phyloP scores from a whole-genome alignment of 2,329 filamentous ascomycete species.

The Onygenales sp. region DNA sequence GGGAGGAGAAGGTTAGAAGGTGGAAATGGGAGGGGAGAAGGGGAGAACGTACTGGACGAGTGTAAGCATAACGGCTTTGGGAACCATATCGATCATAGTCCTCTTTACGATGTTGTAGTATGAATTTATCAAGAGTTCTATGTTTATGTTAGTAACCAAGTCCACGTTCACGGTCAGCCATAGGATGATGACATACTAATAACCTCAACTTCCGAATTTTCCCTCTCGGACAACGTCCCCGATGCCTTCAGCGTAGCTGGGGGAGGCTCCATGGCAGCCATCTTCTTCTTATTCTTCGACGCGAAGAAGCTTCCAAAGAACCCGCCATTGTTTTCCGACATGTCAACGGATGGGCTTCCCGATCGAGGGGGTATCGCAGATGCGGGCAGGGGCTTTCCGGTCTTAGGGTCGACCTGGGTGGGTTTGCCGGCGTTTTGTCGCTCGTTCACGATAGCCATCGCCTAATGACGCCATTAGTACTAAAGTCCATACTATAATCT shows the following conservation, averaged over 20 bases:
- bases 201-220: conserved; percentile 92
- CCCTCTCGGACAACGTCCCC: conserved; percentile 84
- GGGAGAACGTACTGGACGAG: conserved; percentile 63
- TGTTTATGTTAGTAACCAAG: conserved; percentile 4
- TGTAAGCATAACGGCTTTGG: conserved; percentile 96
- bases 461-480: conserved; percentile 34
- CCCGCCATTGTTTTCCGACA: conserved; percentile 53
- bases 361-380: conserved; percentile 59
- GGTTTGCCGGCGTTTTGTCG: conserved; percentile 73
- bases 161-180: neutral
- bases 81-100: conserved; percentile 99
- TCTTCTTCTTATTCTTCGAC: conserved; percentile 99
- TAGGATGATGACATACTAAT: conserved; percentile 62
- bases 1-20: conserved; percentile 1
- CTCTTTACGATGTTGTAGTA: conserved; percentile 98
- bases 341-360: conserved; percentile 63
- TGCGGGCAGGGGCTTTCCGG: conserved; percentile 78
- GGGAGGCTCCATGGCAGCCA: conserved; percentile 96
- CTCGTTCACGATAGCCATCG: conserved; percentile 97
- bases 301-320: conserved; percentile 99
- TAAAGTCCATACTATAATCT: neutral
- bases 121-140: conserved; percentile 87
- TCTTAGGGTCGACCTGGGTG: conserved; percentile 95
- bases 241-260: conserved; percentile 90
- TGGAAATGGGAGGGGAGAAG: neutral